Percentiles rank a stretch among this genome's conserved stretches.
Conservation (phyloP, 2,329 filamentous ascomycete genomes). For the Ramichloridium luteum region DNA sequence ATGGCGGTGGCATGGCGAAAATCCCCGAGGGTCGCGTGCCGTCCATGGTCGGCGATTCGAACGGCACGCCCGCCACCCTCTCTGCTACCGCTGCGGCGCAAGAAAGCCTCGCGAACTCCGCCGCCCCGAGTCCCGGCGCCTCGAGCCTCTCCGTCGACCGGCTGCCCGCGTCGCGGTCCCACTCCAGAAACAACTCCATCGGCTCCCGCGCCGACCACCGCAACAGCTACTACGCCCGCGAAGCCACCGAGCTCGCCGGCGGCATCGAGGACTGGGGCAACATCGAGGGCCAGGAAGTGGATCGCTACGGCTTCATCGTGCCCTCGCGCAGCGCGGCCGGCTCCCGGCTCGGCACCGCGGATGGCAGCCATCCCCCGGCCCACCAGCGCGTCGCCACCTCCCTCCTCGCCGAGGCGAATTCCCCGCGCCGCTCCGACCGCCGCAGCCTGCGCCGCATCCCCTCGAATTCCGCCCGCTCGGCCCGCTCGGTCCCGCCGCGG, state of each 20-base stretch:
- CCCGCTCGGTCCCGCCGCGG: constrained; percentile 23
- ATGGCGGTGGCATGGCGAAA: too few species aligned
- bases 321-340: constrained; percentile 21
- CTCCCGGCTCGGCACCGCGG: constrained; percentile 10
- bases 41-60: neutral
- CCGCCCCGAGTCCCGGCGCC: too few species aligned
- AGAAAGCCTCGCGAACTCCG: neutral
- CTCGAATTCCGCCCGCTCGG: constrained; percentile 34
- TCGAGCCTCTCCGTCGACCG: neutral
- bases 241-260: constrained; percentile 46
- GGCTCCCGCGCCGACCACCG: too few species aligned
- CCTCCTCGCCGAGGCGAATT: constrained; percentile 43
- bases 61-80: neutral
- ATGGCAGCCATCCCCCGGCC: constrained; percentile 14
- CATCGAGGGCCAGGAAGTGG: constrained; percentile 46
- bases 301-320: constrained; percentile 53
- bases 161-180: too few species aligned
- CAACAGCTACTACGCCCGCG: constrained; percentile 23
- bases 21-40: neutral
- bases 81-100: neutral
- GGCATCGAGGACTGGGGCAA: constrained; percentile 55
- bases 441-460: constrained; percentile 40
- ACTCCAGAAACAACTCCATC: too few species aligned
- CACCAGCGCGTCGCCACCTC: constrained; percentile 50
- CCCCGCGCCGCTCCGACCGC: constrained; percentile 40